Evolutionary conservation across 495 filamentous ascomycete species (phyloP), one percentile per base, ranked within the genome.

Genomic region (Penicillium canescens): DNA sequence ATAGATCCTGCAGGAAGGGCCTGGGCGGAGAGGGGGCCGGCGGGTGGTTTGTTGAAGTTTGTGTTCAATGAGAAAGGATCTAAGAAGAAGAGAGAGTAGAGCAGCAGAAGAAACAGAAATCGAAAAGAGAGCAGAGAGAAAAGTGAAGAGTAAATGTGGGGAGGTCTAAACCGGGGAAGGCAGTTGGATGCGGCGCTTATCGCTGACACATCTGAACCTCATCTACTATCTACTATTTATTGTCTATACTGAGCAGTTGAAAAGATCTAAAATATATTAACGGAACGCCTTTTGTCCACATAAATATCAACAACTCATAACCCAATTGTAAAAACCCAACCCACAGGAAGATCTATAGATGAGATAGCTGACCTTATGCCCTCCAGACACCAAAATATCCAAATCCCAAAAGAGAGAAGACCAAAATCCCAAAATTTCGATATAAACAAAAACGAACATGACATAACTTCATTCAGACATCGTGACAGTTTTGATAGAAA

Each of bases 381-480:
- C 28, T 45, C 20, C 54, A 46, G 16, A 52, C 23, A 39, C n/a
- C 7, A 39, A 18, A 42, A 34, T 34, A 43, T 12, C 18, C 31
- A 46, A 48, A 59, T 28, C 41, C 48, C 28, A 38, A 23, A 34
- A 41, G 33, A 46, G 28, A 47, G 26, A 46, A 36, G 24, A 51
- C 28, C 43, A 42, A 56, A 42, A 41, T 18, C 47, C 54, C 48
- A 44, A 39, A 49, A 28, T 51, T 46, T 54, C 56, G 18, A 44
- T 56, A 62, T 57, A 43, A 56, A 67, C 46, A 55, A 48, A 48
- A 31, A 31, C 28, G 8, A 31, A 4, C 28, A 31, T 42, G 11
- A 54, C 66, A 57, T 71, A 59, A 64, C n/a, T 59, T 71, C 69
- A 66, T 53, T 66, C 57, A 35, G 46, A 54, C 53, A 44, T 62